Conservation (phyloP, 2,329 filamentous ascomycete genomes). For the Colletotrichum tanaceti region DNA sequence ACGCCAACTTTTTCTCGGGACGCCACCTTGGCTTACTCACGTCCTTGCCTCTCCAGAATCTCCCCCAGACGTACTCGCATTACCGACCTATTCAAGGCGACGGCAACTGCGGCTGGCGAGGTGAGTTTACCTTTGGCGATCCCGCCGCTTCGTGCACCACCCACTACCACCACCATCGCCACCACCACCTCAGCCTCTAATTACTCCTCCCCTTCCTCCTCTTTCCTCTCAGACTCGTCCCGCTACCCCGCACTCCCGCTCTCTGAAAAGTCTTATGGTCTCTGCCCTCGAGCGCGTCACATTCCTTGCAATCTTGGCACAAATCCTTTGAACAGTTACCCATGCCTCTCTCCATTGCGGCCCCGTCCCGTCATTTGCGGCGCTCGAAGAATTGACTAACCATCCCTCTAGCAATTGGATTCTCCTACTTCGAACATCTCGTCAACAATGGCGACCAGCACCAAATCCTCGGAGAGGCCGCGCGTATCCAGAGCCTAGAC, state of each 20-base stretch:
- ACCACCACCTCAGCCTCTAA: no score
- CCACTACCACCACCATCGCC: background rate
- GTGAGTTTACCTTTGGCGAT: constrained; percentile 64
- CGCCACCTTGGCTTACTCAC: constrained; percentile 16
- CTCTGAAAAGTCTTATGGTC: background rate
- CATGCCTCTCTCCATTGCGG: background rate
- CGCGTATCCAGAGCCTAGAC: constrained; percentile 77
- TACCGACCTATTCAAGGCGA: constrained; percentile 91
- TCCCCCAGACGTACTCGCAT: constrained; percentile 86
- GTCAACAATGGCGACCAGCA: constrained; percentile 73
- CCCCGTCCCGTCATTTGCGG: background rate
- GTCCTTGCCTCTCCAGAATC: constrained; percentile 63
- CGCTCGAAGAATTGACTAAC: constrained; percentile 19
- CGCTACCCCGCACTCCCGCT: constrained; percentile 40
- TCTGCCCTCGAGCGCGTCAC: constrained; percentile 12
- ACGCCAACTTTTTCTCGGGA: constrained; percentile 18
- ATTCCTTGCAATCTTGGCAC: background rate
- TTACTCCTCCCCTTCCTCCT: no score
- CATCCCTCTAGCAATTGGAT: constrained; percentile 78
- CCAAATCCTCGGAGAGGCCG: constrained; percentile 76
- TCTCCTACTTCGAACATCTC: constrained; percentile 91
- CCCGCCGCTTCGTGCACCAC: constrained; percentile 5
- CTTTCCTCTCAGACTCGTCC: background rate
- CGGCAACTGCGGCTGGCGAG: constrained; percentile 97
- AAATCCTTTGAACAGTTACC: background rate